Base-by-base conservation (phyloP, 2,329 filamentous ascomycete species). In the Pyrenophora seminiperda region DNA sequence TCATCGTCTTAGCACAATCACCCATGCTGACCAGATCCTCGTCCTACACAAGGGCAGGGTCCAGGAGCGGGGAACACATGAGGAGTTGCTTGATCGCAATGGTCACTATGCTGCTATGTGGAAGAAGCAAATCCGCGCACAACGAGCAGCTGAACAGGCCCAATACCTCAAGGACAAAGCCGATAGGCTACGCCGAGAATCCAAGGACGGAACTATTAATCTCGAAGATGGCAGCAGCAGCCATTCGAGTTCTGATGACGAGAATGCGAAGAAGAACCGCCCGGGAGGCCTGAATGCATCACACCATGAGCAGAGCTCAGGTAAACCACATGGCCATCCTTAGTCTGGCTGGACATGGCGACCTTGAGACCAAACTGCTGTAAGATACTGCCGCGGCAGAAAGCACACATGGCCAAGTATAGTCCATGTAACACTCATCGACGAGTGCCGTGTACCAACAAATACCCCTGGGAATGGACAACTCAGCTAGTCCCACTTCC, bases 1-100 rank as follows among this genome's bases (percentile, higher is more conserved):
- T 77, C 91, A 85, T 77, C 76, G 80, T 32, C 73, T 83, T 19
- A 81, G 79, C 50, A 83, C 81, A 13, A 81, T 83, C 54, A 80
- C 77, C 19, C 76, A 77, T 59, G 81, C 80, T 32, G 80, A 83
- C 48, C 79, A 82, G 54, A 83, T 83, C 41, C 72, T 83, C 6
- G 80, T 82, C 5, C 69, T 83, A 40, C 76, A 82, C 56, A 77
- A 80, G 56, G 81, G 81, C 45, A 72, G 72, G 48, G 79, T 81
- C 0, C 73, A 76, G 9, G 81, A 83, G 61, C 71, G 75, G 19
- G 81, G 81, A 14, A 79, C 74, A 1, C 81, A 83, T 48, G 70
- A 77, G 13, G 77, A 81, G 49, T 69, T 83, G 14, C 71, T 82
- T 15, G 75, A 74, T 14, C 65, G 71, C 53, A 76, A 74, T 47